Evolutionary conservation across 371 early-diverging fungal genomes (phyloP), one percentile per base, ranked within the genome.

Genomic region (Umbelopsis sp.): DNA sequence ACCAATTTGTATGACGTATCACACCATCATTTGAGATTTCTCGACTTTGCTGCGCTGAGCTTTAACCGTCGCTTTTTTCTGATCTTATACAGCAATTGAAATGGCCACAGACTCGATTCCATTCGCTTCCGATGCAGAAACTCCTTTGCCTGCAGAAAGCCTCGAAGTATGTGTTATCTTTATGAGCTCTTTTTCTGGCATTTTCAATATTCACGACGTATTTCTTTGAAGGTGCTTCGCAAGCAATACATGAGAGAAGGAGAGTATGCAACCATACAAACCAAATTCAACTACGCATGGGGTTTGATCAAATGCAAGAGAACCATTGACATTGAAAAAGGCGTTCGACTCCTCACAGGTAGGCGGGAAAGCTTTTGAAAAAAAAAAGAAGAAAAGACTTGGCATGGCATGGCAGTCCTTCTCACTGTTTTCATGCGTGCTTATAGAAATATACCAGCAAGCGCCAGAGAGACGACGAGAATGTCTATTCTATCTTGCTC

Each of bases 261-360:
- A 29, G 80, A 86, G 52, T 82, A 85, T 53, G 88, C 87, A 5
- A 86, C 91, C 68, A 77, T 89, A 38, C 97, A 98, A 79, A 95
- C 95, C 48, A 95, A 95, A 77, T 98, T 98, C 86, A 95, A 97
- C 83, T 95, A 93, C 74, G 96, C 98, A 5, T 98, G 97, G 96
- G 96, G 94, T 0, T 84, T 96, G 41, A 89, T 94, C 74, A 89
- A 85, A 77, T 91, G 92, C 73, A 83, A 76, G 64, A 75, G 76
- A 37, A 76, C 82, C 63, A 78, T 77, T 4, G 89, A 95, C 65
- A 90, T 94, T 65, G 85, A 89, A 63, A 76, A 83, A 24, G 98
- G 96, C 14, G 88, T 96, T 29, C 74, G 80, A 25, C 79, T 96
- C n/a, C 77, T 97, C 65, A 86, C 90, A 73, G 93, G 93, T 92